Conservation (phyloP, 2,329 filamentous ascomycete genomes). For the Helicocarpus griseus region DNA sequence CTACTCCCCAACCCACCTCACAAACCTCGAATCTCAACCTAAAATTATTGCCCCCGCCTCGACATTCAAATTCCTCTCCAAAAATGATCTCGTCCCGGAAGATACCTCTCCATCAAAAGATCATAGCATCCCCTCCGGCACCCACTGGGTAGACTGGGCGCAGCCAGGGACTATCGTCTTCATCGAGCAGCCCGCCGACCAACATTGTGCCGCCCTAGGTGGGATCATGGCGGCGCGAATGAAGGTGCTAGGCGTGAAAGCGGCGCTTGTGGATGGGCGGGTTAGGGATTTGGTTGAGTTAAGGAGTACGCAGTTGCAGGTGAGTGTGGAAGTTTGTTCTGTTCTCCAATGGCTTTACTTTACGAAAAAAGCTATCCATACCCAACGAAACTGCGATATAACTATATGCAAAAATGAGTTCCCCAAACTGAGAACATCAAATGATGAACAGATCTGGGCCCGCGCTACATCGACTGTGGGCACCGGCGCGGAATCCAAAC, state of each 20-base stretch:
- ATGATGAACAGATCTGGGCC: constrained; percentile 32
- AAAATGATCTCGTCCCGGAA: constrained; percentile 36
- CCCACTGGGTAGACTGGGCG: constrained; percentile 61
- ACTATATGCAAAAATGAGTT: background rate
- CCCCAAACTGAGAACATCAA: background rate
- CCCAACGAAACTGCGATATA: background rate
- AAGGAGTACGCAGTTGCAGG: constrained; percentile 45
- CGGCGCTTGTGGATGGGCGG: constrained; percentile 57
- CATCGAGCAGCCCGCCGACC: constrained; percentile 54
- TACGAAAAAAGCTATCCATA: background rate
- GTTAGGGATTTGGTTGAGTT: constrained; percentile 58
- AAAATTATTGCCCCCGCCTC: constrained; percentile 35
- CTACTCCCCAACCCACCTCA: constrained; percentile 24
- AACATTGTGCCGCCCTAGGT: constrained; percentile 63
- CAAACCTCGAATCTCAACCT: constrained; percentile 18
- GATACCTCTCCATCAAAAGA: constrained; percentile 17
- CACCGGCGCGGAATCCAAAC: constrained; percentile 35
- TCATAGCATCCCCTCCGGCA: constrained; percentile 47
- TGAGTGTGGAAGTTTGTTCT: constrained; percentile 28
- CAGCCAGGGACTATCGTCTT: constrained; percentile 53
- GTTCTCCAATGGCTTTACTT: background rate
- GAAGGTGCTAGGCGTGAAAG: constrained; percentile 50
- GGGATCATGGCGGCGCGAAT: constrained; percentile 67
- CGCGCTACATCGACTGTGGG: constrained; percentile 35
- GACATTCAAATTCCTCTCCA: constrained; percentile 48